Evolutionary conservation across 2,329 filamentous ascomycete genomes (phyloP).

Genomic region (Diaporthe sp.): DNA sequence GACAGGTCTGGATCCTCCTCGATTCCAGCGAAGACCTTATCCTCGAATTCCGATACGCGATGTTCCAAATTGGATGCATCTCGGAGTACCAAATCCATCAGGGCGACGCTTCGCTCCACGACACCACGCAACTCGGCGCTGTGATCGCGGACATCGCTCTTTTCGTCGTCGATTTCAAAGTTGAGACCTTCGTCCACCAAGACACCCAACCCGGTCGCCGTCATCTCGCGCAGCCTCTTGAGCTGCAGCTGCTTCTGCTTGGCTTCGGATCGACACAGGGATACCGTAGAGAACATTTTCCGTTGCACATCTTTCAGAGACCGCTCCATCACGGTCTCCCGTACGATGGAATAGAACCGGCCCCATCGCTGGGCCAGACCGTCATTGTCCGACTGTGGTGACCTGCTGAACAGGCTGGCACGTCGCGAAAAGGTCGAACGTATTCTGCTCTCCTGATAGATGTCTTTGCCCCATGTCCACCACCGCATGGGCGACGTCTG

Average conservation of each 20-base stretch:
- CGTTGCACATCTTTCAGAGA: constrained; percentile 79
- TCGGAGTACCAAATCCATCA: constrained; percentile 88
- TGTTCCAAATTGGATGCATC: constrained; percentile 76
- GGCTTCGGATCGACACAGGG: constrained; percentile 80
- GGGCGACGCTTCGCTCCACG: constrained; percentile 82
- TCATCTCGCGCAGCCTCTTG: constrained; percentile 80
- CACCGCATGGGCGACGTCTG: constrained; percentile 86
- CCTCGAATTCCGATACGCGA: constrained; percentile 73
- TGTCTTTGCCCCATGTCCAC: constrained; percentile 77
- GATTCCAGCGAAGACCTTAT: constrained; percentile 73
- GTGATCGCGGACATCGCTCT: constrained; percentile 57
- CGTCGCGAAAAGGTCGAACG: constrained; percentile 52
- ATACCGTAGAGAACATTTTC: constrained; percentile 82
- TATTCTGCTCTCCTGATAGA: constrained; percentile 72
- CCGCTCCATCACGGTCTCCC: constrained; percentile 79
- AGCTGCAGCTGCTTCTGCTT: constrained; percentile 79
- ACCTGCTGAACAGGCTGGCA: constrained; percentile 36
- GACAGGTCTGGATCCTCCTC: constrained; percentile 72
- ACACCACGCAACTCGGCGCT: constrained; percentile 74
- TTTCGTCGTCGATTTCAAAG: constrained; percentile 71
- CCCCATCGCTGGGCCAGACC: constrained; percentile 68
- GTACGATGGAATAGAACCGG: constrained; percentile 85
- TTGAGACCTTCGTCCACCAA: constrained; percentile 88
- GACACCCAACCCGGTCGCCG: constrained; percentile 87
- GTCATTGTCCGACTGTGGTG: constrained; percentile 26